Conservation (phyloP, 495 filamentous ascomycete genomes). For the Talaromyces thailandensis region DNA sequence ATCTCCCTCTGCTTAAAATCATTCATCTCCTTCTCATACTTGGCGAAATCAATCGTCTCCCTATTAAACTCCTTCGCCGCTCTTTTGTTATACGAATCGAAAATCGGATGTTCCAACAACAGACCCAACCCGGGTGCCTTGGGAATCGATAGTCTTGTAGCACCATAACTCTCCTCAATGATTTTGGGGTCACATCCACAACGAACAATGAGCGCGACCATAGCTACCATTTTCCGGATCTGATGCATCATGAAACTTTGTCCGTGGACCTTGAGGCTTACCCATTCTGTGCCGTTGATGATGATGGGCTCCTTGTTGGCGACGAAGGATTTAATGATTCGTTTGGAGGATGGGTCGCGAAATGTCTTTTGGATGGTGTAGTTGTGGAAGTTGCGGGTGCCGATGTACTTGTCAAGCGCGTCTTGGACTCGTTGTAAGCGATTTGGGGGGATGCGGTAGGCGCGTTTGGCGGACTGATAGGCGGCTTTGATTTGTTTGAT, state of each 20-base stretch:
- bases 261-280: slow-evolving; percentile 89
- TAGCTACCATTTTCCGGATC: slow-evolving; percentile 96
- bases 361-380: slow-evolving; percentile 83
- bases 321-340: slow-evolving; percentile 83
- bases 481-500: slow-evolving; percentile 69
- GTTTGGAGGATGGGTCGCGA: slow-evolving; percentile 71
- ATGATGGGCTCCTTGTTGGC: slow-evolving; percentile 62
- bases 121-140: slow-evolving; percentile 88
- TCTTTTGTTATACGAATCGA: slow-evolving; percentile 68
- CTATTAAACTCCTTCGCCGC: slow-evolving; percentile 46
- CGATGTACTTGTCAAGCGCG: slow-evolving; percentile 60
- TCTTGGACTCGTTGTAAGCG: slow-evolving; percentile 66
- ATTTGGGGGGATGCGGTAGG: slow-evolving; percentile 66
- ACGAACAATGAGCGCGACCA: slow-evolving; percentile 75
- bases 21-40: slow-evolving; percentile 65
- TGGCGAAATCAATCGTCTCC: slow-evolving; percentile 65
- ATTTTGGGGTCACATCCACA: slow-evolving; percentile 60
- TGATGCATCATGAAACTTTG: slow-evolving; percentile 99
- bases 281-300: slow-evolving; percentile 88
- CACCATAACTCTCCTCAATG: slow-evolving; percentile 60
- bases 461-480: slow-evolving; percentile 65
- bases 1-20: slow-evolving; percentile 92
- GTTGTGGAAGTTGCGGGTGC: slow-evolving; percentile 89
- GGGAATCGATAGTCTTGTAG: slow-evolving; percentile 69
- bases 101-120: slow-evolving; percentile 82